Percentiles rank a stretch among this genome's conserved stretches.
Evolutionary conservation across 371 early-diverging fungal genomes (phyloP).

Genomic region (Apophysomyces elegans): DNA sequence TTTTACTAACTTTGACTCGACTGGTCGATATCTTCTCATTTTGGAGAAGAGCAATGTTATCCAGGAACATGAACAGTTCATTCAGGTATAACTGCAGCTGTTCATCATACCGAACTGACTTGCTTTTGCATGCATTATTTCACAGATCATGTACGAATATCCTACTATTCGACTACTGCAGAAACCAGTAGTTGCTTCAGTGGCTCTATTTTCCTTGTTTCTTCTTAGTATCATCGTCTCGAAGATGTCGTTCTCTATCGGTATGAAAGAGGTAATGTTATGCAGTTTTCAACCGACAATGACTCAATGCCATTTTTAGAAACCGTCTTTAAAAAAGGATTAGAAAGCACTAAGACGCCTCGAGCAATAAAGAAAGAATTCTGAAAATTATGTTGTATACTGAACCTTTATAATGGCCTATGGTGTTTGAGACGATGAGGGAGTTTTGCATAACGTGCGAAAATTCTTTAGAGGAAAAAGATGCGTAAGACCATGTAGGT

Average conservation of each 20-base stretch:
- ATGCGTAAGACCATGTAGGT: no score
- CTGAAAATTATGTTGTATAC: no score
- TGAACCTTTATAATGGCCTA: no score
- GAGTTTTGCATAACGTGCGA: no score
- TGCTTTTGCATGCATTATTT: not conserved
- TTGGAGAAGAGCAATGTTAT: constrained; percentile 69
- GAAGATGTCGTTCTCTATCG: constrained; percentile 48
- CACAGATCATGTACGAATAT: constrained; percentile 55
- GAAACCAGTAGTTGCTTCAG: constrained; percentile 51
- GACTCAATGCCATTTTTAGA: not conserved
- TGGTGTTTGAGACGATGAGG: no score
- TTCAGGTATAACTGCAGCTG: constrained; percentile 32
- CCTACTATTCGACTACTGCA: constrained; percentile 38
- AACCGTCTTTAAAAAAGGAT: constrained; percentile 7
- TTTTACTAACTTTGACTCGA: constrained; percentile 77
- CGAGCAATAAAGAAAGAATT: no score
- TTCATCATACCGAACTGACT: not conserved
- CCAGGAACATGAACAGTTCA: constrained; percentile 55
- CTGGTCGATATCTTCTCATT: constrained; percentile 68
- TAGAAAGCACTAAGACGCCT: not conserved
- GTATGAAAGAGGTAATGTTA: constrained; percentile 31
- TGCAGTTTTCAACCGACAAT: not conserved
- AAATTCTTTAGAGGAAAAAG: no score
- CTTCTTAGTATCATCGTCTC: constrained; percentile 44
- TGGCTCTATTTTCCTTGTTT: constrained; percentile 43